Base-by-base conservation (phyloP, 164 flowering plant species). In the Berberis thunbergii region DNA sequence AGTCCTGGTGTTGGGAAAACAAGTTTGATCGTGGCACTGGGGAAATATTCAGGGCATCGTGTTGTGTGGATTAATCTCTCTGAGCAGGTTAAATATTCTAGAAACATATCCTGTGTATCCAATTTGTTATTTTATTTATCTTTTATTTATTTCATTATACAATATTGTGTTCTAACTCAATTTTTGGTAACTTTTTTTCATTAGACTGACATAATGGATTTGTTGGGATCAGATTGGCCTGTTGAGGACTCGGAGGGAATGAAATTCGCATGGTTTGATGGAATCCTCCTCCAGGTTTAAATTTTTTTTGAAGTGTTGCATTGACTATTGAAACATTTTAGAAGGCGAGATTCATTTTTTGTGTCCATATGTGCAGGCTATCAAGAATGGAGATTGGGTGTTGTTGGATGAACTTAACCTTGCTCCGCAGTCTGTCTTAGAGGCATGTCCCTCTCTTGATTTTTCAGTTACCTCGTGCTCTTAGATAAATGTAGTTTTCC, bases 1-100 rank as follows among this genome's bases (percentile, higher is more conserved):
- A 95, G 99, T 66, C 97, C 99, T 11, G 99, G 99, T 45, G 99
- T 95, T 71, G 99, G 99, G 49, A 95, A 95, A 76, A 95, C 99
- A 43, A 95, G 99, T 76, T 76, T 95, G 60, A 70, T 95, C 68
- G 77, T 78, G 63, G 94, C 97, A 41, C 68, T 95, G 60, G 97
- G 92, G 26, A 79, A 83, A 54, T 84, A 71, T 80, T 89, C 97
- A 57, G 99, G 97, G 63, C 96, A 95, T 61, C 78, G 67, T 41
- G 97, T 91, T 70, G 97, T 95, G 8, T 79, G 99, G 41, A 89
- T 95, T 57, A 95, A 95, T 76, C 78, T 95, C 60, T 95, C 99
- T 59, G 99, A 95, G 79, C 97, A 92, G 96, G 98, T 92, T 26
- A 26, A 26, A 26, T 26, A 26, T 26, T 26, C 26, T 26, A 26